A percentile compares a stretch with the other conserved stretches of the same genome.
phyloP scores from a whole-genome alignment of 805 yeast species.

The Barnettozyma vustinii region DNA sequence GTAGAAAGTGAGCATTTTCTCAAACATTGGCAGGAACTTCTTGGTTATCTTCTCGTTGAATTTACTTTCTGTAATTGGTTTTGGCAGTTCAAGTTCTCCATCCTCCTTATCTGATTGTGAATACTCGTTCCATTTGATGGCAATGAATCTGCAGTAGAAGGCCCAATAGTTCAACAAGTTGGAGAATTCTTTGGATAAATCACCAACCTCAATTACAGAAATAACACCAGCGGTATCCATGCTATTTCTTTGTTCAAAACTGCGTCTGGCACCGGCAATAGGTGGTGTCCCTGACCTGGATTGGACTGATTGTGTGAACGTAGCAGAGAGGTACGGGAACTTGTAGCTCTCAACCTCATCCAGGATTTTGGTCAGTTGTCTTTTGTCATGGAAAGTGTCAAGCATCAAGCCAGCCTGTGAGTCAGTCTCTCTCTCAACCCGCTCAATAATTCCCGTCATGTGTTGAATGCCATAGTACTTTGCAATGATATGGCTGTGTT shows the following conservation, averaged over 20 bases:
- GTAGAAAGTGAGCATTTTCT: constrained; percentile 57
- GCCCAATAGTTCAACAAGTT: constrained; percentile 84
- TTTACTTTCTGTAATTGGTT: constrained; percentile 46
- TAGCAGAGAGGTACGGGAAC: constrained; percentile 34
- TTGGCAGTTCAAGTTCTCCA: constrained; percentile 37
- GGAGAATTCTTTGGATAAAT: constrained; percentile 62
- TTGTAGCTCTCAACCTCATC: constrained; percentile 52
- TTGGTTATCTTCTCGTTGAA: constrained; percentile 50
- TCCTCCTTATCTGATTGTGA: constrained; percentile 16
- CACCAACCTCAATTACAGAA: constrained; percentile 63
- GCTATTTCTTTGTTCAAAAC: constrained; percentile 27
- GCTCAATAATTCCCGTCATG: constrained; percentile 61
- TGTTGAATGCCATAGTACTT: constrained; percentile 62
- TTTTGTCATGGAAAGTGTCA: constrained; percentile 78
- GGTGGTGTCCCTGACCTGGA: constrained; percentile 6
- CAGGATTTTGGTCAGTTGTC: constrained; percentile 50
- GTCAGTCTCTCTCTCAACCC: constrained; percentile 83
- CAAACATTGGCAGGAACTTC: constrained; percentile 57
- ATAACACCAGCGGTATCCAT: constrained; percentile 32
- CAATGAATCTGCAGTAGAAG: constrained; percentile 66
- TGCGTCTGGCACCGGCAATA: constrained; percentile 12
- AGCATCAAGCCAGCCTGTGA: constrained; percentile 85
- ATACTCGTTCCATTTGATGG: constrained; percentile 59
- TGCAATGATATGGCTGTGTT: constrained; percentile 76
- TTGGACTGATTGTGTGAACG: constrained; percentile 4